Evolutionary conservation across 2,329 filamentous ascomycete species (phyloP), one percentile per base, ranked within the genome.

Genomic region (Penicillium sp.): DNA sequence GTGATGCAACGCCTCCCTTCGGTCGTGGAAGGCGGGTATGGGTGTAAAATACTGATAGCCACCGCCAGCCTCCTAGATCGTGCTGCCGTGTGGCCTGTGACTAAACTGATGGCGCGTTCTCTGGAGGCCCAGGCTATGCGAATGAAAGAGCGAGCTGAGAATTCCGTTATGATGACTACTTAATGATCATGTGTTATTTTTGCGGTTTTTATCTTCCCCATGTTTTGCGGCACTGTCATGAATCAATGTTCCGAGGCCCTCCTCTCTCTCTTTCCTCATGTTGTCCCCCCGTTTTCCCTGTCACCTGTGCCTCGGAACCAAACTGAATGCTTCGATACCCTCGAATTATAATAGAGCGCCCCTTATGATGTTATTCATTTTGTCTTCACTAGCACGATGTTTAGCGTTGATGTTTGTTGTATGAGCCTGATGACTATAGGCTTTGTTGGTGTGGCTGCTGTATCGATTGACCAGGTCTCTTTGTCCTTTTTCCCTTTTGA

Each of bases 41-140:
- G 89, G 24, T 87, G 88, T 56, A 94, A 92, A 76, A 85, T 96
- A 44, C 76, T 96, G 64, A 83, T 89, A 65, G 82, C 94, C 49
- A 94, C 89, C 58, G 89, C 91, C 44, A 88, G 90, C 73, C 88
- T 95, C 81, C 81, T 97, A 57, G 88, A 92, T 61, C 90, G 90
- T 74, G 88, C 90, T 57, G 88, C 89, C 59, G 90, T 96, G 26
- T 99, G 94, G 93, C 92, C 92, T 86, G 85, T 87, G 42, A 86
- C 84, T n/a, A 85, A 85, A 69, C 78, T 87, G 45, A 87, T 87
- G 82, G 82, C 83, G 46, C 81, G 81, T 55, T 85, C 84, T 26
- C 75, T 87, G 39, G 83, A 87, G 65, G 79, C 80, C 31, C 85
- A 87, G 70, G 84, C 85, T 33, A 75, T 78, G 54, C 81, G 85